Evolutionary conservation across 2,329 filamentous ascomycete genomes (phyloP), one percentile per base, ranked within the genome.

Genomic region (Fusarium tanahbumbuense): DNA sequence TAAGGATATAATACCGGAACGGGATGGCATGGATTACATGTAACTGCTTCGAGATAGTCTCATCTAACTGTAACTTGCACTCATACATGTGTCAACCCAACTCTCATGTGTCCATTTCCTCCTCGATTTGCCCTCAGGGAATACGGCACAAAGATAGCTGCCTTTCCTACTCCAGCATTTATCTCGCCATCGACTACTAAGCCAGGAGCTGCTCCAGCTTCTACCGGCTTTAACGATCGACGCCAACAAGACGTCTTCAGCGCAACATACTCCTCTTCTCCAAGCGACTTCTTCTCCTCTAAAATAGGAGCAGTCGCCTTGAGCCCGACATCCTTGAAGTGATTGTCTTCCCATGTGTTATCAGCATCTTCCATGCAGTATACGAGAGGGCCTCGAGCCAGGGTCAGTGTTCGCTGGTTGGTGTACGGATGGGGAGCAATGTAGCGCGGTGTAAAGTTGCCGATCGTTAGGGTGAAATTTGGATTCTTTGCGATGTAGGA

Each of bases 351-450:
- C 68, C 67, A 71, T 0, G n/a, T 0, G 13, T 70, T 71, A 8
- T 70, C 67, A 3, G 48, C 72, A 58, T 90, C 88, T 72, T 91
- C 88, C 6, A 86, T 82, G 61, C 87, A 90, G 75, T 90, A 90
- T 8, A 90, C 79, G 8, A 90, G 73, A 0, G 88, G 88, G 0
- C 88, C 88, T 6, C 87, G 82, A 4, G 83, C 86, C 9, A 90
- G 75, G 2, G 84, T 81, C 40, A 88, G 68, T 4, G 84, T 86
- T n/a, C 83, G 77, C 70, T 89, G 86, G 68, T 85, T 85, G 0
- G 87, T 86, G 68, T 85, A 85, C 1, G 87, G 87, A 69, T 89
- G 85, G 1, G 87, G 86, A 4, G 82, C 76, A 5, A 88, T 69
- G 53, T 83, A 83, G 32, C 84, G 81, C 18, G 86, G 81, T 37